A percentile compares a stretch with the other conserved stretches of the same genome.
phyloP scores from a whole-genome alignment of 1,284 basidiomycete species.

The Tilletia indica region DNA sequence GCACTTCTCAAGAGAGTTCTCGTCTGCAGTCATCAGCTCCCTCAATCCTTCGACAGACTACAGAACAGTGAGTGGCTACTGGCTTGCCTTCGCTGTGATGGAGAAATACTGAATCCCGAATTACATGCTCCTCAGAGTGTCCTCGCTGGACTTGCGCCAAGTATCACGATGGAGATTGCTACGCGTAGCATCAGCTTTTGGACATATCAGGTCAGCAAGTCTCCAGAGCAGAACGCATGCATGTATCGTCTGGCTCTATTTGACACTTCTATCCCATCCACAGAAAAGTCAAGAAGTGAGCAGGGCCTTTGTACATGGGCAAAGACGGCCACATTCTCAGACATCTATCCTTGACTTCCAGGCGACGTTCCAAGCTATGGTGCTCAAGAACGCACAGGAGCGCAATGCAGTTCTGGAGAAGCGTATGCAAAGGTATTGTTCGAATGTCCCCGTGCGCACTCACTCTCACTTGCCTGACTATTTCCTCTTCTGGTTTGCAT shows the following conservation, averaged over 20 bases:
- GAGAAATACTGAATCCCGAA: no score
- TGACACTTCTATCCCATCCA: no score
- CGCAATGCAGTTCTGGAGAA: slow-evolving; percentile 18
- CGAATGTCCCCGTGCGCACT: not conserved
- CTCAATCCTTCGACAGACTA: slow-evolving; percentile 33
- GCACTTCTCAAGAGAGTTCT: not conserved
- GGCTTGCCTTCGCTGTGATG: no score
- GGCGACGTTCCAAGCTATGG: slow-evolving; percentile 27
- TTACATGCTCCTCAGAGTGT: slow-evolving; percentile 22
- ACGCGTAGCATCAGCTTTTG: slow-evolving; percentile 32
- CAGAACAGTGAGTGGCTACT: slow-evolving; percentile 21
- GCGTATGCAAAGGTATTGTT: slow-evolving; percentile 12
- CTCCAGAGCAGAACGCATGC: not conserved
- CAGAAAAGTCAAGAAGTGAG: slow-evolving; percentile 22
- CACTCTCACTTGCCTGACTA: not conserved
- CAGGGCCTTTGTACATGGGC: not conserved
- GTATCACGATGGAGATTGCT: slow-evolving; percentile 33
- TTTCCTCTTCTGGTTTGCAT: not conserved
- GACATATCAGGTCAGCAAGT: slow-evolving; percentile 29
- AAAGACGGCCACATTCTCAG: not conserved
- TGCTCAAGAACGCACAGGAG: slow-evolving; percentile 33
- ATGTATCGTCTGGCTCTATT: no score
- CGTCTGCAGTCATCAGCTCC: slow-evolving; percentile 26
- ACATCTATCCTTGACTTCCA: not conserved
- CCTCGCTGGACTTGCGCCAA: slow-evolving; percentile 33